Base-by-base conservation (phyloP, 441 rosid genomes). In the Eruca vesicaria region DNA sequence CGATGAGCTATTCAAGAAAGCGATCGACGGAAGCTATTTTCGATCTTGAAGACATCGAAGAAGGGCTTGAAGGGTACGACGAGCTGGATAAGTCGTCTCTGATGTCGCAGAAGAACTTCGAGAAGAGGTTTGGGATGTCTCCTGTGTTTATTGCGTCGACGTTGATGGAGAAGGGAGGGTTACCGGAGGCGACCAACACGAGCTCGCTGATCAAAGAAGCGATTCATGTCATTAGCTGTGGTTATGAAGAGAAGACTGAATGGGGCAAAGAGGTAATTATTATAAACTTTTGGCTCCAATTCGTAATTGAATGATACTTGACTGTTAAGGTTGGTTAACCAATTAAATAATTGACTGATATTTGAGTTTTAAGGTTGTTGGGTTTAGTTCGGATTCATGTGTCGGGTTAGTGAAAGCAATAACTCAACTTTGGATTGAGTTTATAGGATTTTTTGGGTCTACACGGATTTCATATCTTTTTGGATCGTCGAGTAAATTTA, bases 251-350 rank as follows among this genome's bases (percentile, higher is more conserved):
- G 20, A 48, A 48, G 55, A 92, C 97, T 2, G 97, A 94, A 68
- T 92, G 99, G 99, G 99, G 97, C 68, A 92, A 92, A 87, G 98
- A 94, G 94, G 98, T 86, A 78, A 84, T 73, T 15, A 2, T 28
- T 3, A 1, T 19, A 5, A 20, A 1, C 6, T 50, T 4, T 20
- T 2, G 1, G 43, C 9, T 15, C 38, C 4, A 2, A 1, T 43
- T 55, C 2, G 6, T 64, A 21, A 32, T 38, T 38, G 0, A 38
- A n/a, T n/a, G n/a, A n/a, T n/a, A n/a, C n/a, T n/a, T n/a, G n/a
- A n/a, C n/a, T n/a, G n/a, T n/a, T n/a, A n/a, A n/a, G n/a, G n/a
- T n/a, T n/a, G n/a, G n/a, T n/a, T n/a, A n/a, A n/a, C n/a, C n/a
- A n/a, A n/a, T n/a, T n/a, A n/a, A n/a, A n/a, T n/a, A n/a, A n/a